Percentiles rank a stretch among this genome's conserved stretches.
Conservation (phyloP, 306 rosid species). For the Quercus variabilis region DNA sequence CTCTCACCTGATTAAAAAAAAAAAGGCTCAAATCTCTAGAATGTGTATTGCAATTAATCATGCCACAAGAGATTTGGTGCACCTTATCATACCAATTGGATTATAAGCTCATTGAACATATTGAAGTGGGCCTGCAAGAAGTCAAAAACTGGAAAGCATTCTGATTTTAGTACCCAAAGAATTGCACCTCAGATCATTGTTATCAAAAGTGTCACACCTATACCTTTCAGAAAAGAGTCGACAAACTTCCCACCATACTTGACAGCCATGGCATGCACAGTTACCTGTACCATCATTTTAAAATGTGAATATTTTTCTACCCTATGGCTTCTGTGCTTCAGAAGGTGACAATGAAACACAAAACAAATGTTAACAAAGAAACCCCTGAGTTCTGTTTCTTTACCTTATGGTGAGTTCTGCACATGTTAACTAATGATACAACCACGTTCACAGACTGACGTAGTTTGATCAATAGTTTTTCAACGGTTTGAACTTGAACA, state of each 20-base stretch:
- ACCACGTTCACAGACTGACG: slow-evolving; percentile 37
- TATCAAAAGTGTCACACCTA: background rate
- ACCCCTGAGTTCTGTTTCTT: background rate
- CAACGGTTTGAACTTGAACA: slow-evolving; percentile 19
- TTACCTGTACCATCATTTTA: slow-evolving; percentile 21
- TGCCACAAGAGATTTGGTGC: background rate
- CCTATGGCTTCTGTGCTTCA: background rate
- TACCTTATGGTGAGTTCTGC: slow-evolving; percentile 36
- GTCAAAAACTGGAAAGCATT: slow-evolving; percentile 31
- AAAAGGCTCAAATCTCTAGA: background rate
- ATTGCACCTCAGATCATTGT: background rate
- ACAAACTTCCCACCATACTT: slow-evolving; percentile 42
- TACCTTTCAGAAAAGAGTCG: slow-evolving; percentile 43
- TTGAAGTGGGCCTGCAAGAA: slow-evolving; percentile 38
- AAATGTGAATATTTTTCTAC: slow-evolving; percentile 1
- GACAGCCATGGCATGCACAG: slow-evolving; percentile 43
- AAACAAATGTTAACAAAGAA: background rate
- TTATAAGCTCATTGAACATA: slow-evolving; percentile 20
- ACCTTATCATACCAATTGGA: slow-evolving; percentile 29
- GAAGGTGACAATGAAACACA: background rate
- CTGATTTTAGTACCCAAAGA: background rate
- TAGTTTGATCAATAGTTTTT: slow-evolving; percentile 23
- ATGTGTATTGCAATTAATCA: background rate
- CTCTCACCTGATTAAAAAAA: slow-evolving; percentile 22
- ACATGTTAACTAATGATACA: slow-evolving; percentile 38